These are phyloP conservation scores for Colletotrichum somersetense DNA, from an alignment of 2,329 filamentous ascomycete species.

Conservation along the genomic window DNA sequence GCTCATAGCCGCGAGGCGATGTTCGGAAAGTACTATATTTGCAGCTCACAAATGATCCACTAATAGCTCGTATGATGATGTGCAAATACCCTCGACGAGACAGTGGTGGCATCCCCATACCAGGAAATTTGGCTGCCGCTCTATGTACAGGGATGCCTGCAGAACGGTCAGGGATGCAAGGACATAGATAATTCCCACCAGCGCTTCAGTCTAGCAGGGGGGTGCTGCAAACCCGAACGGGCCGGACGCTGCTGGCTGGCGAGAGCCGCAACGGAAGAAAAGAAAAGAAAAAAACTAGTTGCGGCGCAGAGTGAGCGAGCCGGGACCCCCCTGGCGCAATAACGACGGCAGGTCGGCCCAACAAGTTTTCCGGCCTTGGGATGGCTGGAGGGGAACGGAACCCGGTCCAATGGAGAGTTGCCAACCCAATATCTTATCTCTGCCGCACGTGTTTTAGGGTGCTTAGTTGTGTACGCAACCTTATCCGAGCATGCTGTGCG, in stretches of 20 bases:
- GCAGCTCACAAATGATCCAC: neutral
- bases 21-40: neutral
- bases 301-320: conserved; percentile 1
- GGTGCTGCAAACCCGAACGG: conserved; percentile 18
- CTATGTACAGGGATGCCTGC: conserved; percentile 8
- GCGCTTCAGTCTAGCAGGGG: conserved; percentile 31
- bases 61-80: neutral
- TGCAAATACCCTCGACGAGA: conserved; percentile 1
- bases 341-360: conserved; percentile 5
- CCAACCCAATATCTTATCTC: conserved; percentile 30
- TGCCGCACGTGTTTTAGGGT: neutral
- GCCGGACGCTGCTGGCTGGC: conserved; percentile 38
- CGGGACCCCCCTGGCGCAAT: conserved; percentile 7
- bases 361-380: conserved; percentile 17
- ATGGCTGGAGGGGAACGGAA: neutral
- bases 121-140: conserved; percentile 9
- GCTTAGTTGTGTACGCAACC: neutral
- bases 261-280: conserved; percentile 25
- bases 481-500: neutral
- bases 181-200: conserved; percentile 11
- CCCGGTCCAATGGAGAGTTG: neutral
- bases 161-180: conserved; percentile 18
- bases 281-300: neutral
- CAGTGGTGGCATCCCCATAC: neutral
- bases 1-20: neutral